Percentiles rank a stretch among this genome's conserved stretches.
These are phyloP conservation scores for Dryas drummondii DNA, from an alignment of 306 rosid genomes.

Conservation along the genomic window DNA sequence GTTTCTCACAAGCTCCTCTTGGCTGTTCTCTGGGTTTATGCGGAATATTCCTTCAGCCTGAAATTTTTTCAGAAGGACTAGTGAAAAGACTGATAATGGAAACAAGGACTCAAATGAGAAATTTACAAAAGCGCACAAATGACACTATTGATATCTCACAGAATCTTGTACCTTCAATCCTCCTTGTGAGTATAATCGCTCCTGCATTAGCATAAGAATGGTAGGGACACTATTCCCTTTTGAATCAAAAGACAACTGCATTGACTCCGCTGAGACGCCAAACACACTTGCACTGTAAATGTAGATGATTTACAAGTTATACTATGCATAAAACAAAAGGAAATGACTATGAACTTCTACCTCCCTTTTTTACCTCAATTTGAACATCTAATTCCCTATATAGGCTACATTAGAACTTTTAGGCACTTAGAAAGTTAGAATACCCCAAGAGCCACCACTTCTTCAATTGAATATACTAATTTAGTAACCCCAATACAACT, in stretches of 20 bases:
- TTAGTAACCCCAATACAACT: no score
- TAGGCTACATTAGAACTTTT: not conserved
- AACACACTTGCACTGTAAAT: constrained; percentile 77
- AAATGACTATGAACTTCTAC: not conserved
- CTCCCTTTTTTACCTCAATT: not conserved
- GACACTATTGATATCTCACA: not conserved
- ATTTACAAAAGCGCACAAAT: not conserved
- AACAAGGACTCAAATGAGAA: not conserved
- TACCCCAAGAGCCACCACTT: no score
- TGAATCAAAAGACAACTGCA: constrained; percentile 86
- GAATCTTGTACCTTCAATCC: constrained; percentile 67
- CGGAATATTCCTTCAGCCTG: constrained; percentile 94
- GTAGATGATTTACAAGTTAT: constrained; percentile 21
- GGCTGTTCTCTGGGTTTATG: constrained; percentile 82
- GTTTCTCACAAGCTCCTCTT: constrained; percentile 83
- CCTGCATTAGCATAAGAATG: constrained; percentile 90
- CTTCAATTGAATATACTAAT: no score
- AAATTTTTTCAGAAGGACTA: constrained; percentile 5
- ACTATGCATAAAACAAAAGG: constrained; percentile 19
- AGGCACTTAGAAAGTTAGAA: not conserved
- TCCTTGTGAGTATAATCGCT: constrained; percentile 76
- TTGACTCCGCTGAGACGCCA: constrained; percentile 95
- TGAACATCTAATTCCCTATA: not conserved
- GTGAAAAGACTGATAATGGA: constrained; percentile 2
- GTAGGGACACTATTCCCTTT: constrained; percentile 92